Evolutionary conservation across 139 green algal species (phyloP), one percentile per base, ranked within the genome.

Genomic region (Limnomonas spitsbergensis): DNA sequence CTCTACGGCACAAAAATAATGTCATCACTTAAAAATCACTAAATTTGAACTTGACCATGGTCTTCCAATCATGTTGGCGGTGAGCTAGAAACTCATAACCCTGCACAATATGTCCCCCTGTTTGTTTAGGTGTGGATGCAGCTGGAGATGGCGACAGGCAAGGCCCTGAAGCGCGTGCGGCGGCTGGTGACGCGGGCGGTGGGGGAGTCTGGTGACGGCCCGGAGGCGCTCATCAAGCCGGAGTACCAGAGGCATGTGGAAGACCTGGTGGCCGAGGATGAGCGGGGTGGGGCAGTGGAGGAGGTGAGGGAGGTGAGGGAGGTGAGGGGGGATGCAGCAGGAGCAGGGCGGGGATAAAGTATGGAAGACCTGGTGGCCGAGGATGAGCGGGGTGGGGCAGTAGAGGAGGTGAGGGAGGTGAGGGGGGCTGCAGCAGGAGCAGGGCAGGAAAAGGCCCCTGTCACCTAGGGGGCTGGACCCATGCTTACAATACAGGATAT

Each of bases 211-310:
- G 37, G 54, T 32, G 29, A 47, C 14, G 68, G 68, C 53, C 38
- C 42, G 2, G 53, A 35, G 0, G 40, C 20, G 26, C 75, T 91
- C 1, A 31, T 91, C 2, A 80, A 83, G 40, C 66, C 83, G 24
- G 66, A 85, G 76, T 80, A 84, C 29, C 76, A 82, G 53, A 73
- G 53, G 3, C 78, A 66, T 0, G 32, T 89, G 4, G 87, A 88
- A 42, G 82, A 40, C 14, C 52, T 91, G 40, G 31, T 89, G 2
- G 26, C 0, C 0, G 80, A 74, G 0, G 81, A 27, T 1, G 27
- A 56, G 40, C 27, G 26, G 29, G 29, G 29, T 1, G 47, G 20
- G 2, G 40, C 34, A 39, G 72, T 66, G 26, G 72, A 47, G 32
- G 78, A 66, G 3, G 71, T 69, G 29, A 29, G 29, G 9, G 78